A percentile compares a stretch with the other conserved stretches of the same genome.
Evolutionary conservation across 768 basidiomycete species (phyloP).

Genomic region (Botryobasidium botryosum): DNA sequence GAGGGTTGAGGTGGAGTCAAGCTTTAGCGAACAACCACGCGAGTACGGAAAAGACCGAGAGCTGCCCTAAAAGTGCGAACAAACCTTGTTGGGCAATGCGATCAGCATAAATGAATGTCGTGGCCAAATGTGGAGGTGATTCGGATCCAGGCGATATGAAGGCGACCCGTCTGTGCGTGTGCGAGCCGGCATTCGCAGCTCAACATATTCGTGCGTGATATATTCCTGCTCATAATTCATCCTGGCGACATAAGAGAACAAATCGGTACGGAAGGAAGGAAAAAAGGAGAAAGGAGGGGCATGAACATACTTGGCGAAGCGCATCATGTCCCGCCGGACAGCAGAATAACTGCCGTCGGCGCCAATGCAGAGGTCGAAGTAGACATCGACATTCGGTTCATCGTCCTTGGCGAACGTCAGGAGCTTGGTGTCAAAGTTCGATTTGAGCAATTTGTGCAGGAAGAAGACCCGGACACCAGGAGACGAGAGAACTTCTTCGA

Average conservation of each 20-base stretch:
- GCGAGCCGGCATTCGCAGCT: constrained; percentile 85
- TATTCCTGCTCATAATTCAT: constrained; percentile 94
- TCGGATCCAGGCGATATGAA: constrained; percentile 74
- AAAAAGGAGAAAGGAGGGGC: no score
- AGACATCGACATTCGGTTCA: constrained; percentile 27
- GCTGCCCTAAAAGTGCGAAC: constrained; percentile 17
- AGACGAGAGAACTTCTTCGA: constrained; percentile 51
- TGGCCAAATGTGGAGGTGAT: constrained; percentile 98
- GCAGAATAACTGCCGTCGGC: constrained; percentile 91
- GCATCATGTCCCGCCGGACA: constrained; percentile 88
- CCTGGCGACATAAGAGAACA: no score
- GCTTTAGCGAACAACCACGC: no score
- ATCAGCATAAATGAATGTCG: constrained; percentile 99
- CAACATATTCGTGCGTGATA: constrained; percentile 90
- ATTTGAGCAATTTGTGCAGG: constrained; percentile 56
- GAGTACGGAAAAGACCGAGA: constrained; percentile 16
- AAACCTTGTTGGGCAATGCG: constrained; percentile 90
- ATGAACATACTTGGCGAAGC: constrained; percentile 52
- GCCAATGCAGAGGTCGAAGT: constrained; percentile 73
- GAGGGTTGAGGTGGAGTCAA: no score
- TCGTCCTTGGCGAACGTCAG: constrained; percentile 28
- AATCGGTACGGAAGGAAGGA: no score
- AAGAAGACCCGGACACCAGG: constrained; percentile 57
- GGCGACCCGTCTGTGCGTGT: constrained; percentile 32
- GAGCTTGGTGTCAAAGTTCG: constrained; percentile 54